These are phyloP conservation scores for Dactylella cylindrospora DNA, from an alignment of 2,329 filamentous ascomycete species.

Conservation along the genomic window DNA sequence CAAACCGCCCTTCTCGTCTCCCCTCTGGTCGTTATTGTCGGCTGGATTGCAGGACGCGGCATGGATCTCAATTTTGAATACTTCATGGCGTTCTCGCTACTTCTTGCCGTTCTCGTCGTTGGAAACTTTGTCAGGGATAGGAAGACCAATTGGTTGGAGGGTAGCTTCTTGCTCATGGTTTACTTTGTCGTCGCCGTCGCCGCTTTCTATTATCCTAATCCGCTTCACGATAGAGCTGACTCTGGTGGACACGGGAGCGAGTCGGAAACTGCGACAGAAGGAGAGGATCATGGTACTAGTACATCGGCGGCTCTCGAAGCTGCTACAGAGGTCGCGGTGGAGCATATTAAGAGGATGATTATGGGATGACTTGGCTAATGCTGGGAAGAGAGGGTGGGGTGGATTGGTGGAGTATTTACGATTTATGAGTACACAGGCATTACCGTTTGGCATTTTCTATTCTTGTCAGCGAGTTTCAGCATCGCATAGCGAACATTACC, in stretches of 20 bases:
- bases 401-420: no score
- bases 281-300: constrained; percentile 5
- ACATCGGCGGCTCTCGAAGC: constrained; percentile 16
- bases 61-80: constrained; percentile 85
- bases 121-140: constrained; percentile 84
- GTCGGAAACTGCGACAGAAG: background rate
- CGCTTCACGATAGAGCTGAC: constrained; percentile 16
- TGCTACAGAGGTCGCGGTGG: constrained; percentile 10
- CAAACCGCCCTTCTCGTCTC: constrained; percentile 88
- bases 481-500: no score
- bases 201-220: constrained; percentile 36
- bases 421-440: background rate
- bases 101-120: constrained; percentile 81
- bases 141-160: constrained; percentile 89
- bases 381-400: background rate
- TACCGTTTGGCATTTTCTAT: no score
- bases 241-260: background rate
- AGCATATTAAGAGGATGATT: constrained; percentile 31
- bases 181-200: constrained; percentile 34
- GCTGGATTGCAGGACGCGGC: constrained; percentile 70
- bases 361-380: constrained; percentile 12
- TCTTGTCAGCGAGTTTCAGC: no score
- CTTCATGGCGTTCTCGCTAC: constrained; percentile 81
- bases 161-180: constrained; percentile 70
- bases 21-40: constrained; percentile 77